Evolutionary conservation across 2,329 filamentous ascomycete genomes (phyloP).

Genomic region (Periglandula ipomoeae): DNA sequence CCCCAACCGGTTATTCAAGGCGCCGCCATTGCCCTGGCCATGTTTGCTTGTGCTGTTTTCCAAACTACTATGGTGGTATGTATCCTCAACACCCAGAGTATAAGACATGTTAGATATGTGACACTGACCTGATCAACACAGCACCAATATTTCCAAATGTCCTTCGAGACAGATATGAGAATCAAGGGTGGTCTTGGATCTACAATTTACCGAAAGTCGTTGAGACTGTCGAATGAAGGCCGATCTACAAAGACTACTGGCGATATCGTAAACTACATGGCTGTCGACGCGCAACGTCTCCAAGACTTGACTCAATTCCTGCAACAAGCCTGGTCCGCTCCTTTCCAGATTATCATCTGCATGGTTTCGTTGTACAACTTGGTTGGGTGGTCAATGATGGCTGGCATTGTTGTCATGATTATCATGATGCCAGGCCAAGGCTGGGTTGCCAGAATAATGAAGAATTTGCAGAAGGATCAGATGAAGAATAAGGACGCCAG

Average conservation of each 20-base stretch:
- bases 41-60: conserved; percentile 79
- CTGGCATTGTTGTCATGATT: conserved; percentile 90
- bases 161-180: conserved; percentile 93
- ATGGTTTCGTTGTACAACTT: conserved; percentile 94
- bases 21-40: conserved; percentile 77
- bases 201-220: conserved; percentile 85
- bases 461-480: conserved; percentile 85
- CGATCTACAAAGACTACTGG: conserved; percentile 82
- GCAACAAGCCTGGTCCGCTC: conserved; percentile 92
- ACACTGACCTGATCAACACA: conserved; percentile 9
- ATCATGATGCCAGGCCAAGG: conserved; percentile 96
- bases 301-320: conserved; percentile 93
- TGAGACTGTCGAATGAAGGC: conserved; percentile 88
- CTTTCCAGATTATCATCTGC: conserved; percentile 91
- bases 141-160: conserved; percentile 94
- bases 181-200: conserved; percentile 87
- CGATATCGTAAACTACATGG: conserved; percentile 99
- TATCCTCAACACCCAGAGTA: conserved; percentile 3
- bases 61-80: conserved; percentile 72
- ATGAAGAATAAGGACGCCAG: conserved; percentile 99
- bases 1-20: conserved; percentile 77
- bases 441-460: conserved; percentile 85
- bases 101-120: not conserved
- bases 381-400: conserved; percentile 92
- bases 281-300: conserved; percentile 90